Conservation (phyloP, 1,139 yeast genomes). For the Yamadazyma jaroonii region DNA sequence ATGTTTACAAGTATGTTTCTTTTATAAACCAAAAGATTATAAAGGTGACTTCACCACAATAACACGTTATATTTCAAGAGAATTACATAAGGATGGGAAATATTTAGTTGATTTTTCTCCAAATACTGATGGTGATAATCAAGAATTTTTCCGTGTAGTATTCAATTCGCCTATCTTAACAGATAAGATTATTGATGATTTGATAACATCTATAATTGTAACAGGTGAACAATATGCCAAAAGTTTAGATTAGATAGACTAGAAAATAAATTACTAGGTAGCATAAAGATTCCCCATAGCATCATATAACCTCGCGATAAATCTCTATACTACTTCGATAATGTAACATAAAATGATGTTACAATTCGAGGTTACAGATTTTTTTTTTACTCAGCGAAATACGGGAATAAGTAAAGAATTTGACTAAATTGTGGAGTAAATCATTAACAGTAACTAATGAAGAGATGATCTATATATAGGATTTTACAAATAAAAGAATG, state of each 20-base stretch:
- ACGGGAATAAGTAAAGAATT: not conserved
- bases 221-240: conserved; percentile 9
- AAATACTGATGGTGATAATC: conserved; percentile 36
- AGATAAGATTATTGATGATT: conserved; percentile 36
- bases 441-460: not conserved
- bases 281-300: not conserved
- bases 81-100: conserved; percentile 58
- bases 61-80: conserved; percentile 66
- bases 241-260: too few relatives aligned
- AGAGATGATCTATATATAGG: not conserved
- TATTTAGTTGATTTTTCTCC: conserved; percentile 85
- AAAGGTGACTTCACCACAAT: conserved; percentile 46
- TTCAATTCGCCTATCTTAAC: conserved; percentile 67
- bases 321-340: not conserved
- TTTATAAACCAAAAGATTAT: conserved; percentile 50
- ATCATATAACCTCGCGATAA: not conserved
- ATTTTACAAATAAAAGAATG: too few relatives aligned
- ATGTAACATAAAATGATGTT: not conserved
- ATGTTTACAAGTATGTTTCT: conserved; percentile 83
- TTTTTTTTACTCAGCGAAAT: too few relatives aligned
- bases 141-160: conserved; percentile 81
- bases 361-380: not conserved
- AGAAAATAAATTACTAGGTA: not conserved
- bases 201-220: conserved; percentile 29
- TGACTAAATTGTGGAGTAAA: not conserved